Evolutionary conservation across 495 filamentous ascomycete species (phyloP).

Genomic region (Lepraria neglecta): DNA sequence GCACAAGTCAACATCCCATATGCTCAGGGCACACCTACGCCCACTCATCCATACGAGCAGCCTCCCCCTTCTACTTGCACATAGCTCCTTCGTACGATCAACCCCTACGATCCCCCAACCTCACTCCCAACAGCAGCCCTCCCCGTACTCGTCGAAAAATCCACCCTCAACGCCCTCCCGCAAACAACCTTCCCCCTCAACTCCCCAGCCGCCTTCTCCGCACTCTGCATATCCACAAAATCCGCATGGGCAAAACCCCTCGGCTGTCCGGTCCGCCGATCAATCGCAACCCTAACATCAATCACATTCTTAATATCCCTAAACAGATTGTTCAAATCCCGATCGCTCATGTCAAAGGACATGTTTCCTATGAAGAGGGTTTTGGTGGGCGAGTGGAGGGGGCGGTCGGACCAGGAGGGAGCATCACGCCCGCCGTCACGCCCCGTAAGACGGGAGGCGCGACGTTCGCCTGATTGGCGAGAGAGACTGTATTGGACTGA

Average conservation of each 20-base stretch:
- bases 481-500: constrained; percentile 47
- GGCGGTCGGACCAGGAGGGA: not conserved
- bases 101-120: not conserved
- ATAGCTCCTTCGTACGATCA: not conserved
- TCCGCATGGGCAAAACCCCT: constrained; percentile 89
- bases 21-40: too few relatives aligned
- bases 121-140: constrained; percentile 6
- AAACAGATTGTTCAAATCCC: constrained; percentile 80
- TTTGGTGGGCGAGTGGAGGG: constrained; percentile 46
- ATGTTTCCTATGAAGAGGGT: constrained; percentile 87
- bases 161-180: constrained; percentile 60
- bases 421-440: constrained; percentile 6
- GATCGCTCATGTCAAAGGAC: constrained; percentile 80
- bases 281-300: constrained; percentile 85
- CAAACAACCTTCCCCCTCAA: constrained; percentile 55
- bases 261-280: constrained; percentile 78
- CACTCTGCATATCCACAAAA: constrained; percentile 61
- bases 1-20: not conserved
- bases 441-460: not conserved
- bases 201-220: constrained; percentile 49
- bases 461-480: not conserved
- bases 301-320: constrained; percentile 59
- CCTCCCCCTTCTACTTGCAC: not conserved
- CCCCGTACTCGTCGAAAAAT: constrained; percentile 44
- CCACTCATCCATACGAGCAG: not conserved